Conservation (phyloP, 768 basidiomycete genomes). For the Galerina marginata region DNA sequence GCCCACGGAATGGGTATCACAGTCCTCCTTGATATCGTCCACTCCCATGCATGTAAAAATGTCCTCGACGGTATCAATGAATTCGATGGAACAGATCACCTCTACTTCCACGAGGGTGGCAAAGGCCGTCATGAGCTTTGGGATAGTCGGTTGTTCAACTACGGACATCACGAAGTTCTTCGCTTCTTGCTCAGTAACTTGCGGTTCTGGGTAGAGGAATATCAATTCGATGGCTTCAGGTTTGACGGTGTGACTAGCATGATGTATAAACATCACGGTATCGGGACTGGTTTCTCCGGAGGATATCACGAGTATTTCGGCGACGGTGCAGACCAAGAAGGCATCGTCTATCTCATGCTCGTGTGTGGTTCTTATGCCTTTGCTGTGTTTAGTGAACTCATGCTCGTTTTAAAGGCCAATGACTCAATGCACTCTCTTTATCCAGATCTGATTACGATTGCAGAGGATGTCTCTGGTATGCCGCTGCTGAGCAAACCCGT, state of each 20-base stretch:
- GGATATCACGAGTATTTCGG: constrained; percentile 99
- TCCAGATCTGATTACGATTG: constrained; percentile 86
- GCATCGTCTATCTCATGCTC: constrained; percentile 95
- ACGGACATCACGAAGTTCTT: constrained; percentile 91
- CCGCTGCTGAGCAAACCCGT: constrained; percentile 88
- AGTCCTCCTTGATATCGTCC: constrained; percentile 95
- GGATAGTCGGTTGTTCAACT: constrained; percentile 98
- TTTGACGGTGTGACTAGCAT: constrained; percentile 99
- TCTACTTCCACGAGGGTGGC: constrained; percentile 93
- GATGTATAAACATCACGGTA: constrained; percentile 99
- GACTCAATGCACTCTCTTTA: constrained; percentile 84
- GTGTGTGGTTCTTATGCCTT: constrained; percentile 48
- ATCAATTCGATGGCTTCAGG: constrained; percentile 95
- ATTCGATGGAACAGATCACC: constrained; percentile 97
- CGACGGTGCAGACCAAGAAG: constrained; percentile 80
- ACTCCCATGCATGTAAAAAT: constrained; percentile 98
- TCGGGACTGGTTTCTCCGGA: constrained; percentile 96
- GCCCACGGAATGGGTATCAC: constrained; percentile 93
- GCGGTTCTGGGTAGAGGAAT: constrained; percentile 95
- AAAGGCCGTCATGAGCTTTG: constrained; percentile 95
- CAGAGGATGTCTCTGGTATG: constrained; percentile 99
- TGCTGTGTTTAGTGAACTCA: constrained; percentile 14
- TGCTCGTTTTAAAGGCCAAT: constrained; percentile 70
- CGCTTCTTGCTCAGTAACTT: constrained; percentile 95
- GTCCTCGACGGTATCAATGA: constrained; percentile 93